A percentile compares a stretch with the other conserved stretches of the same genome.
Evolutionary conservation across 2,329 filamentous ascomycete genomes (phyloP).

Genomic region (Amylocarpus encephaloides): DNA sequence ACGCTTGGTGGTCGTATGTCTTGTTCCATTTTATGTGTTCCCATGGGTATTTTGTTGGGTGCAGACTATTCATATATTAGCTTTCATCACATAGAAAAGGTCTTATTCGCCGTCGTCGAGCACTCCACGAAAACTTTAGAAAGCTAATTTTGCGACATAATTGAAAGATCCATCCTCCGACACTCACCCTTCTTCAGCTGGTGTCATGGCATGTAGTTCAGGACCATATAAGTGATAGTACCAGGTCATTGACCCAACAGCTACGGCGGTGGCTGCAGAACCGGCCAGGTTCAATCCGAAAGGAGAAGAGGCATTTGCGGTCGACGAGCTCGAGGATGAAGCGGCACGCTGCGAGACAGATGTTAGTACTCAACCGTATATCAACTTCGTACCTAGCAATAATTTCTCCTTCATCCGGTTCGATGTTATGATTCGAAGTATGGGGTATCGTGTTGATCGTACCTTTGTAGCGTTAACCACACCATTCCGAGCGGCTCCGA

Average conservation of each 20-base stretch:
- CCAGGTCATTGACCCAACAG: slow-evolving; percentile 87
- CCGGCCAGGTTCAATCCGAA: slow-evolving; percentile 82
- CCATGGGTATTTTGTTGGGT: slow-evolving; percentile 90
- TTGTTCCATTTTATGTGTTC: slow-evolving; percentile 86
- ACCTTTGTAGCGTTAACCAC: slow-evolving; percentile 69
- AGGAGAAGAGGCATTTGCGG: slow-evolving; percentile 65
- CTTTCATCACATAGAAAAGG: not conserved
- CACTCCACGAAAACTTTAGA: not conserved
- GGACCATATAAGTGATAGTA: slow-evolving; percentile 96
- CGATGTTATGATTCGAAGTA: not conserved
- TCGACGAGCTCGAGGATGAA: slow-evolving; percentile 63
- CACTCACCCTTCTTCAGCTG: slow-evolving; percentile 94
- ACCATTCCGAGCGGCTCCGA: slow-evolving; percentile 71
- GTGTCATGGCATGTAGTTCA: slow-evolving; percentile 81
- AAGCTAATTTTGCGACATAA: slow-evolving; percentile 17
- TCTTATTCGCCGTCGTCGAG: not conserved
- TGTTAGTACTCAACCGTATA: slow-evolving; percentile 34
- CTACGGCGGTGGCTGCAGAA: slow-evolving; percentile 77
- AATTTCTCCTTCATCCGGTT: slow-evolving; percentile 20
- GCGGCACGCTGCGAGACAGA: slow-evolving; percentile 49
- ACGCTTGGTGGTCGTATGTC: slow-evolving; percentile 96
- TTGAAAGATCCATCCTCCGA: slow-evolving; percentile 9
- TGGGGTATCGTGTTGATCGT: slow-evolving; percentile 36
- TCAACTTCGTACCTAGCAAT: slow-evolving; percentile 6
- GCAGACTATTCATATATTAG: slow-evolving; percentile 58